Base-by-base conservation (phyloP, 164 flowering plant genomes). In the Nymphaea colorata region DNA sequence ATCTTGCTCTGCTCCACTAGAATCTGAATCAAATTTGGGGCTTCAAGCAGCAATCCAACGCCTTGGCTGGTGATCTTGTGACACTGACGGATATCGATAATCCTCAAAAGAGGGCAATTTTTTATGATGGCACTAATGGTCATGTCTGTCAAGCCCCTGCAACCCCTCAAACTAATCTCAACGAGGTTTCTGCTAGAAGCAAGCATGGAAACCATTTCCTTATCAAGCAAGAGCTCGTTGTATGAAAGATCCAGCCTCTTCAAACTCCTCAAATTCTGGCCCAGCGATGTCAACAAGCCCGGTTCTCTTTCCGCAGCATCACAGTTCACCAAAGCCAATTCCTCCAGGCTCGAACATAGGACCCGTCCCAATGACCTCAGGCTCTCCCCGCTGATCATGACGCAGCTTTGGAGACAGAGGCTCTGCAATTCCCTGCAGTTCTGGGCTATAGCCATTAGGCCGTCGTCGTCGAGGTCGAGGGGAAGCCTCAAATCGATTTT, bases 401-500 rank as follows among this genome's bases (percentile, higher is more conserved):
- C 90, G 63, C 98, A 93, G 51, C 95, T 93, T 69, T 86, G 87
- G 11, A 93, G 79, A 70, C 84, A 63, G 8, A 93, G 76, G 73
- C 76, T 75, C 8, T 68, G 66, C 11, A 93, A 77, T n/a, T 68
- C 70, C 42, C 77, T 60, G 64, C 84, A 81, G 74, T 73, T 83
- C 70, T 67, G 62, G 0, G 88, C 84, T 41, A 83, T 55, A 3
- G 87, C 88, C 0, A 67, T 66, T 47, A 92, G 73, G 44, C 87
- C 96, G 25, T 74, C 70, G 73, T 90, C 82, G 4, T 79, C 77
- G 10, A 92, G 84, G 81, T 92, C 98, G 51, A 92, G 80, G 15
- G 98, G 98, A 4, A 92, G 72, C 3, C 98, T 82, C 45, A 92
- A 76, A 70, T 92, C 96, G 59, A 92, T 82, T 15, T 55, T 83